Evolutionary conservation across 163 green algal species (phyloP).

Genomic region (Chlorella variabilis): DNA sequence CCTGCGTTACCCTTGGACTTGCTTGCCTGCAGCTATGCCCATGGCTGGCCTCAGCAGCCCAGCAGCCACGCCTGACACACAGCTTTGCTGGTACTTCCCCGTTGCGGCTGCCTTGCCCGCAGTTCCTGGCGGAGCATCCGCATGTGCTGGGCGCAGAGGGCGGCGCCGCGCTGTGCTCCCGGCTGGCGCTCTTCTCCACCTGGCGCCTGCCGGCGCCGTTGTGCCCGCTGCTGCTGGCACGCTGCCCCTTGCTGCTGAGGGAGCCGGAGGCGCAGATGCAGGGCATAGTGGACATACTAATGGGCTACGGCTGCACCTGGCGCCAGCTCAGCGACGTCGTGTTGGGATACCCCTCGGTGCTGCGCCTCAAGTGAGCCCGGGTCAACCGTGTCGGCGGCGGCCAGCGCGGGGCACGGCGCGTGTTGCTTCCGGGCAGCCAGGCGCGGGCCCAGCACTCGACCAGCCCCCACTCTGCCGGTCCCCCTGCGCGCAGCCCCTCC

Average conservation of each 20-base stretch:
- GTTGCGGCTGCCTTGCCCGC: not conserved
- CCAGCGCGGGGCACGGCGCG: not conserved
- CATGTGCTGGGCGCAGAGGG: not conserved
- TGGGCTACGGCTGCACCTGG: slow-evolving; percentile 22
- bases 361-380: slow-evolving; percentile 4
- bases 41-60: too few species aligned
- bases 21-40: too few species aligned
- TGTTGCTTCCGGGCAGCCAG: not conserved
- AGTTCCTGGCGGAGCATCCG: slow-evolving; percentile 21
- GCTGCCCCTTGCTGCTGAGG: slow-evolving; percentile 20
- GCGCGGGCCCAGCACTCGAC: too few species aligned
- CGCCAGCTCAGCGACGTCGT: slow-evolving; percentile 6
- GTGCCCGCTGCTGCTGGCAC: slow-evolving; percentile 37
- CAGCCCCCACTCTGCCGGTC: not conserved
- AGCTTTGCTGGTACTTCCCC: too few species aligned
- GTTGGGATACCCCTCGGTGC: slow-evolving; percentile 10
- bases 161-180: not conserved
- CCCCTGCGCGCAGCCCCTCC: not conserved
- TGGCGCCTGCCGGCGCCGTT: slow-evolving; percentile 31
- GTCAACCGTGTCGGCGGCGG: not conserved
- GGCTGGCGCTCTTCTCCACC: slow-evolving; percentile 8
- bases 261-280: slow-evolving; percentile 1
- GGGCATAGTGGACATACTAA: slow-evolving; percentile 7
- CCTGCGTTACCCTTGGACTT: too few species aligned
- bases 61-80: too few species aligned